Evolutionary conservation across 345 rosid genomes (phyloP).

Genomic region (Gossypium turneri): DNA sequence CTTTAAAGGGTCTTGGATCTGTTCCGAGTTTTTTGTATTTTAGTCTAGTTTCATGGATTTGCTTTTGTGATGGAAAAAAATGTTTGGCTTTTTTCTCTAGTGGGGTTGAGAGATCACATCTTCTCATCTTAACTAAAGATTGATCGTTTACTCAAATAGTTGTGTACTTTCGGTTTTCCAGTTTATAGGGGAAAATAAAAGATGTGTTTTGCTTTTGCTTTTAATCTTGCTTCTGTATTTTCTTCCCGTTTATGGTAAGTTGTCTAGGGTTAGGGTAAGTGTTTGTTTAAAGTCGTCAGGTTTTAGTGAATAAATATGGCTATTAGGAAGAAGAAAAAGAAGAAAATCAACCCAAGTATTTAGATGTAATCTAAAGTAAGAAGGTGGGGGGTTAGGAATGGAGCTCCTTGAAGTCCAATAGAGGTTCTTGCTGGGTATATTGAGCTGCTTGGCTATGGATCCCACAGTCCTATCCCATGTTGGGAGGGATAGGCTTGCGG

Average conservation of each 20-base stretch:
- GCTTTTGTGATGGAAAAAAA: not conserved
- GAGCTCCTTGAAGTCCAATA: conserved; percentile 95
- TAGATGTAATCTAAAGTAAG: not conserved
- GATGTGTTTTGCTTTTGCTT: not conserved
- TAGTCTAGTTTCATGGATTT: too few species aligned
- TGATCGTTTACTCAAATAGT: not conserved
- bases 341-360: not conserved
- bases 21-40: too few species aligned
- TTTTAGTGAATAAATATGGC: not conserved
- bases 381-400: conserved; percentile 21
- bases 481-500: conserved; percentile 57
- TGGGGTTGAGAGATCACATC: not conserved
- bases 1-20: not conserved
- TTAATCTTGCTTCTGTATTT: not conserved
- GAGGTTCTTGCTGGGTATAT: conserved; percentile 56
- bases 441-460: conserved; percentile 90
- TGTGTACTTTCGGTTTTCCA: not conserved
- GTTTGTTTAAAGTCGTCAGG: not conserved
- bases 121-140: not conserved
- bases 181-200: not conserved
- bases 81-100: not conserved
- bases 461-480: conserved; percentile 54
- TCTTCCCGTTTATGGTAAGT: not conserved
- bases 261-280: not conserved
- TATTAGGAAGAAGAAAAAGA: not conserved